These are phyloP conservation scores for Drosera spatulata DNA, from an alignment of 179 eudicot genomes.

Conservation along the genomic window DNA sequence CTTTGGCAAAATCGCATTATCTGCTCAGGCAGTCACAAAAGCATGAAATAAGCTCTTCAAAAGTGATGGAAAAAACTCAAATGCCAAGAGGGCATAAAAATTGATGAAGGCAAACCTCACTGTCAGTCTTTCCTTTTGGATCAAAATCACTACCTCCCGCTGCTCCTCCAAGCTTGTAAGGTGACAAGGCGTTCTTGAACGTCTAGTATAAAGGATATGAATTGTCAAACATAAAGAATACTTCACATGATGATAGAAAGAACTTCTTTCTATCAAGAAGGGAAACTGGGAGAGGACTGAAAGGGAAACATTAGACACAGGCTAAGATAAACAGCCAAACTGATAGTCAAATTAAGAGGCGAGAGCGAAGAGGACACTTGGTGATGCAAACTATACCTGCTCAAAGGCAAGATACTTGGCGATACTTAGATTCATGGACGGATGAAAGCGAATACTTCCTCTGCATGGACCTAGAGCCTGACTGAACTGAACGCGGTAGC, in stretches of 20 bases:
- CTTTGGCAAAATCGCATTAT: slow-evolving; percentile 98
- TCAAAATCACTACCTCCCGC: slow-evolving; percentile 99
- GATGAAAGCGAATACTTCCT: slow-evolving; percentile 96
- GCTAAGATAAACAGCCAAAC: no score
- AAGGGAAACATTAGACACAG: no score
- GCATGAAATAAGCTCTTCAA: background rate
- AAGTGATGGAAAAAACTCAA: background rate
- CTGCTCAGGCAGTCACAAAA: slow-evolving; percentile 24
- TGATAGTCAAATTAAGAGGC: no score
- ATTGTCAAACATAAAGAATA: background rate
- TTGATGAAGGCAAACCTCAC: slow-evolving; percentile 46
- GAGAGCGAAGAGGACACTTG: no score
- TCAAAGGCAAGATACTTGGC: slow-evolving; percentile 92
- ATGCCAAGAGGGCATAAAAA: background rate
- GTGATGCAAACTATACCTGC: slow-evolving; percentile 48
- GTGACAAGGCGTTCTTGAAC: slow-evolving; percentile 85
- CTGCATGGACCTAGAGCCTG: slow-evolving; percentile 98
- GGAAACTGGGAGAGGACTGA: no score
- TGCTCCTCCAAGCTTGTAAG: slow-evolving; percentile 95
- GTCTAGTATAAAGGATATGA: slow-evolving; percentile 39
- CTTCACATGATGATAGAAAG: no score
- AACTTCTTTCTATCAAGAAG: no score
- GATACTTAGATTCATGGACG: slow-evolving; percentile 88
- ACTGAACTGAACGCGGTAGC: slow-evolving; percentile 89
- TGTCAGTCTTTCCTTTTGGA: slow-evolving; percentile 93